phyloP scores from a whole-genome alignment of 2,329 filamentous ascomycete genomes.

The Microcyclosporella mali region DNA sequence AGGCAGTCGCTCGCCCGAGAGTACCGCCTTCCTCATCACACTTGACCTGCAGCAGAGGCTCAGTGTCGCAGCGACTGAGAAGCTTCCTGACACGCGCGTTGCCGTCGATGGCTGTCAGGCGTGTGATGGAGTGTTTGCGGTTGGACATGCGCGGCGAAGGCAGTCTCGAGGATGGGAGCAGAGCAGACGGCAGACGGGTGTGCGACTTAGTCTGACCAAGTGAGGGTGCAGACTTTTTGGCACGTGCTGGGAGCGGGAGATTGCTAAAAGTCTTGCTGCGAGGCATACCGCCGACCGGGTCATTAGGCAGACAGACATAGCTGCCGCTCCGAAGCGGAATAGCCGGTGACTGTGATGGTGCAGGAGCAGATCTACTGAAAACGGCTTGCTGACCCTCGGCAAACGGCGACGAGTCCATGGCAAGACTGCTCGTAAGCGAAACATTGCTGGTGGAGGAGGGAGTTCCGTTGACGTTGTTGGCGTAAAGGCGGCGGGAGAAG shows the following conservation, averaged over 20 bases:
- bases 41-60: conserved; percentile 25
- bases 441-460: conserved; percentile 22
- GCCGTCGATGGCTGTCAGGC: conserved; percentile 12
- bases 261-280: conserved; percentile 34
- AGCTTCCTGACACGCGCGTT: conserved; percentile 13
- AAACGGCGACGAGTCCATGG: conserved; percentile 4
- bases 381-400: conserved; percentile 8
- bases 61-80: conserved; percentile 30
- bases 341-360: conserved; percentile 1
- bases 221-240: conserved; percentile 11
- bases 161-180: conserved; percentile 19
- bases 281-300: conserved; percentile 30
- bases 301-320: conserved; percentile 30
- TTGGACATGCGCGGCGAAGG: conserved; percentile 21
- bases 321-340: conserved; percentile 23
- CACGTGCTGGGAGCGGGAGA: conserved; percentile 26
- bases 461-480: conserved; percentile 16
- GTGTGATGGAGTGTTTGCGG: conserved; percentile 22
- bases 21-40: conserved; percentile 8
- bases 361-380: conserved; percentile 3
- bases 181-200: conserved; percentile 22
- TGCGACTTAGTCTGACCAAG: conserved; percentile 25
- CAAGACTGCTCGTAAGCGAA: conserved; percentile 20
- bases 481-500: conserved; percentile 30
- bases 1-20: conserved; percentile 21